Base-by-base conservation (phyloP, 2,329 filamentous ascomycete species). In the Bipolaris oryzae region DNA sequence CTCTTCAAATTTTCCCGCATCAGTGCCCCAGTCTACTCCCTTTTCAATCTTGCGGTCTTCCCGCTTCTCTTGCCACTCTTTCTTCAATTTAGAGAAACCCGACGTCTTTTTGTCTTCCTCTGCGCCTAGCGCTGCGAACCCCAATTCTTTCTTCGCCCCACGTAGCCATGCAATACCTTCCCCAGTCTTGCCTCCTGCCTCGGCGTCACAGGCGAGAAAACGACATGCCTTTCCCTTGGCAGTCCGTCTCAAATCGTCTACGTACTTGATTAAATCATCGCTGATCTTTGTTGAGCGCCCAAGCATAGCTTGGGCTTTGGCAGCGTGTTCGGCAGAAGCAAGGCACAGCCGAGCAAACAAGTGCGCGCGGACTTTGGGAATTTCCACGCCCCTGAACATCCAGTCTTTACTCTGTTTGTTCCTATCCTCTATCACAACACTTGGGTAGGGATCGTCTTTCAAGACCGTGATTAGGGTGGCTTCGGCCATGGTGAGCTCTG, bases 381-480 rank as follows among this genome's bases (percentile, higher is more conserved):
- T 91, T 48, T 92, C 87, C 0, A 94, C 92, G 0, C 92, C 85
- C 68, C 90, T 91, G 75, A 95, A 96, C 92, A 98, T 98, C 94
- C 94, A 99, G 64, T 98, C 94, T 59, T 85, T 92, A 74, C 93
- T 92, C 64, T 89, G 87, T 50, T 88, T 86, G 71, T 96, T 96
- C 45, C 93, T 85, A 54, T 89, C 86, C 68, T 96, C 91, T 0
- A 92, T 87, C 2, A 96, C 89, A 6, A 88, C 85, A 1, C 89
- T 87, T 1, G 94, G 89, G 70, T 97, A 98, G 0, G 94, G 92
- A 70, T 99, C 95, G 72, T 98, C 94, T 68, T 98, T 98, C 47
- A 96, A 76, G 0, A 98, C 92, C 0, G 92, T 92, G 1, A 97
- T 84, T 1, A 98, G 83, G 0, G 93, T 97, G 0, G 93, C 93